Evolutionary conservation across 345 rosid species (phyloP).

Genomic region (Crucihimalaya himalaica): DNA sequence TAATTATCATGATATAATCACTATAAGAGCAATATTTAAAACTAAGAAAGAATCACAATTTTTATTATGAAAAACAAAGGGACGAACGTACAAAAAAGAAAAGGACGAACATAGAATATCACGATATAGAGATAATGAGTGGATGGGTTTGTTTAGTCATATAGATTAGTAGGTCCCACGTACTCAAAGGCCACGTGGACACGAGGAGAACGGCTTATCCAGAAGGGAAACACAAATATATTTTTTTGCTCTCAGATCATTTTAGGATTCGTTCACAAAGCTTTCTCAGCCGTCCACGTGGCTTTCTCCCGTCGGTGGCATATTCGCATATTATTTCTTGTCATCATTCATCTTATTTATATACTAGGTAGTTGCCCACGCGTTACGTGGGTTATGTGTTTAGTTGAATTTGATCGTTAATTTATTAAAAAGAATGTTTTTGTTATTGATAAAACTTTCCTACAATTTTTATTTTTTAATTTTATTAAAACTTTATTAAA

Average conservation of each 20-base stretch:
- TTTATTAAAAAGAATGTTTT: too few species aligned
- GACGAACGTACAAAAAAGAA: background rate
- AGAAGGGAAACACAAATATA: slow-evolving; percentile 12
- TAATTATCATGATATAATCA: background rate
- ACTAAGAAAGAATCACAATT: background rate
- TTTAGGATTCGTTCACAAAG: slow-evolving; percentile 10
- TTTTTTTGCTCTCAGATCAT: background rate
- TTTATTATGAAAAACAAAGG: background rate
- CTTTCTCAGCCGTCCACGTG: slow-evolving; percentile 33
- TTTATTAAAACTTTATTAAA: too few species aligned
- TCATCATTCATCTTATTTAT: background rate
- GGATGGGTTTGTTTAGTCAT: slow-evolving; percentile 28
- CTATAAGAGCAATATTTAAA: background rate
- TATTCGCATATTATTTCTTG: slow-evolving; percentile 28
- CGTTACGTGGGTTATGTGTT: too few species aligned
- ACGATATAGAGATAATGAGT: slow-evolving; percentile 18
- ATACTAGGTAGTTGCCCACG: too few species aligned
- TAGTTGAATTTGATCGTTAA: too few species aligned
- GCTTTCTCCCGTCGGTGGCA: slow-evolving; percentile 31
- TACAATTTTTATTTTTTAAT: too few species aligned
- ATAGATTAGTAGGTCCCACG: slow-evolving; percentile 37
- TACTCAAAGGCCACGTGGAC: slow-evolving; percentile 27
- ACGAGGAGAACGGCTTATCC: slow-evolving; percentile 33
- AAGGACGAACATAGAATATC: slow-evolving; percentile 20
- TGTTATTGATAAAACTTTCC: too few species aligned